Base-by-base conservation (phyloP, 805 yeast genomes). In the Kazachstania kunashirensis region DNA sequence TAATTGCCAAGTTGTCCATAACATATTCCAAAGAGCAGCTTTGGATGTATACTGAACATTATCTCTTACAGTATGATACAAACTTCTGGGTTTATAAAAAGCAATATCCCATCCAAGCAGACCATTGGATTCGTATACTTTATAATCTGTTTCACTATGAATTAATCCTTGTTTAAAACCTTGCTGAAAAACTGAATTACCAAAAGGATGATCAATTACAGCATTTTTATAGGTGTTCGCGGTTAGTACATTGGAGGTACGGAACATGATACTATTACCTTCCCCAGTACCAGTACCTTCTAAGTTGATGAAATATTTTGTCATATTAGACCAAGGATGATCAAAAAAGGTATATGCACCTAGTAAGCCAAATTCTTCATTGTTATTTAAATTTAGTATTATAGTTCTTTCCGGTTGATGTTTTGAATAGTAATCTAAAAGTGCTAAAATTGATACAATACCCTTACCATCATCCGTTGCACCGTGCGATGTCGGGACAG, bases 391-490 rank as follows among this genome's bases (percentile, higher is more conserved):
- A 57, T 88, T 86, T 61, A 88, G 77, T 6, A 86, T 66, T 11
- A 88, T 60, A 4, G 88, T 80, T 40, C 95, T 67, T 31, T 67
- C 55, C 1, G 95, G 94, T 44, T 71, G 79, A 9, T 56, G 42
- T 2, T 57, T 52, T 1, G 59, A 45, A 46, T 64, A 72, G 47
- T 73, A 60, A 28, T 75, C 68, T 40, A 86, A 60, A 3, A 83
- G 63, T 2, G 86, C 94, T 33, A 86, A 61, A 68, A 86, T 63
- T 8, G 92, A 70, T 1, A 86, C 94, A 41, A 84, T 68, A 7
- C 96, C 96, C 64, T 78, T 77, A 1, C 96, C 96, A 52, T 85
- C 95, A 55, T 88, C 96, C 2, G 96, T 88, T 2, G 92, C 76
- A 21, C 96, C 96, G 48, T 65, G 75, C 4, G 85, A 77, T 2